A percentile compares a stretch with the other conserved stretches of the same genome.
phyloP scores from a whole-genome alignment of 139 green algal species.

The Trebouxia sp. region DNA sequence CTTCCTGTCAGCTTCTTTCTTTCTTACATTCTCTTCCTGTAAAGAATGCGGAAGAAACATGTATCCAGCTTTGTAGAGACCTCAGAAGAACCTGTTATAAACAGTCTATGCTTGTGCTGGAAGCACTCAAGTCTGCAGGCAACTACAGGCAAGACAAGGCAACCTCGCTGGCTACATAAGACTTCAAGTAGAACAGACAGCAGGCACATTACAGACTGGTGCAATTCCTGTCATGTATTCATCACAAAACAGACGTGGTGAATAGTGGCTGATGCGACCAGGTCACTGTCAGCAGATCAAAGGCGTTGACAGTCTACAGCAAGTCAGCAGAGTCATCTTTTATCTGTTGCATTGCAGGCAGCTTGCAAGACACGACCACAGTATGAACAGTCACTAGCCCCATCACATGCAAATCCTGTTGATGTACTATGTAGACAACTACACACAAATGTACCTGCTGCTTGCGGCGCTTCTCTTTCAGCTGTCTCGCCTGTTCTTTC shows the following conservation, averaged over 20 bases:
- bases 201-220: neutral
- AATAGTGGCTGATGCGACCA: neutral
- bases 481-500: conserved; percentile 42
- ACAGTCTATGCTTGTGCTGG: no score
- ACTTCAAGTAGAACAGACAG: neutral
- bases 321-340: neutral
- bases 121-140: neutral
- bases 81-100: no score
- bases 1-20: conserved; percentile 51
- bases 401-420: neutral
- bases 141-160: neutral
- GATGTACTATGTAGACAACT: neutral
- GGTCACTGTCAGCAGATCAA: neutral
- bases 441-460: conserved; percentile 46
- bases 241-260: neutral
- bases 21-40: conserved; percentile 69
- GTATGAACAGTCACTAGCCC: no score
- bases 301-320: neutral
- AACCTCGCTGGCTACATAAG: neutral
- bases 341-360: neutral
- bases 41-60: neutral
- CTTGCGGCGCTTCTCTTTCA: conserved; percentile 60
- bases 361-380: neutral
- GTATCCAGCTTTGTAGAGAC: neutral
- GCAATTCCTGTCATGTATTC: neutral